These are phyloP conservation scores for Penicillium verhagenii DNA, from an alignment of 495 filamentous ascomycete genomes.

Conservation along the genomic window DNA sequence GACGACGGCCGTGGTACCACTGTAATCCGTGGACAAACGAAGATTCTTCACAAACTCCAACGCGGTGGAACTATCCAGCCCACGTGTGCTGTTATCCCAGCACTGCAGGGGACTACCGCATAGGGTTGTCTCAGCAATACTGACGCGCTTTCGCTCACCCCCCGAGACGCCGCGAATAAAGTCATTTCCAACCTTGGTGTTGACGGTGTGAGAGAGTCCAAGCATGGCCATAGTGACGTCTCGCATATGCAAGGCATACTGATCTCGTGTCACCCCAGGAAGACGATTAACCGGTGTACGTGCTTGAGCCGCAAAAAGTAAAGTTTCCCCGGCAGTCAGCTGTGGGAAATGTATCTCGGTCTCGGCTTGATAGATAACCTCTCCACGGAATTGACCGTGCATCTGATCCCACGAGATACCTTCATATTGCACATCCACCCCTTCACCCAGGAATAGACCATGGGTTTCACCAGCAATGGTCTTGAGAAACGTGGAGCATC, in stretches of 20 bases:
- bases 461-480: constrained; percentile 75
- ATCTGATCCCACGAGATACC: constrained; percentile 54
- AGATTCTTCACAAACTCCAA: constrained; percentile 76
- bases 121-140: constrained; percentile 70
- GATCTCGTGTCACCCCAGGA: constrained; percentile 54
- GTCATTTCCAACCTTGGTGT: constrained; percentile 78
- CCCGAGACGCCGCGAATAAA: constrained; percentile 77
- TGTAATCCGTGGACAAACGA: constrained; percentile 62
- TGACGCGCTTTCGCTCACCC: constrained; percentile 80
- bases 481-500: constrained; percentile 78
- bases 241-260: constrained; percentile 65
- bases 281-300: constrained; percentile 63
- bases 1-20: constrained; percentile 65
- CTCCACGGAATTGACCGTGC: constrained; percentile 69
- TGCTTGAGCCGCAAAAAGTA: constrained; percentile 70
- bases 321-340: constrained; percentile 73
- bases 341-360: constrained; percentile 79
- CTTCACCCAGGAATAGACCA: constrained; percentile 64
- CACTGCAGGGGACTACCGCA: constrained; percentile 70
- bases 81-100: constrained; percentile 80
- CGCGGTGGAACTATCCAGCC: constrained; percentile 76
- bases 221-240: constrained; percentile 81
- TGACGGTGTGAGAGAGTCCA: constrained; percentile 69
- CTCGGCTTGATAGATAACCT: constrained; percentile 80
- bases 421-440: constrained; percentile 73